phyloP scores from a whole-genome alignment of 106 monocot species.

The Cymbidium sinense region DNA sequence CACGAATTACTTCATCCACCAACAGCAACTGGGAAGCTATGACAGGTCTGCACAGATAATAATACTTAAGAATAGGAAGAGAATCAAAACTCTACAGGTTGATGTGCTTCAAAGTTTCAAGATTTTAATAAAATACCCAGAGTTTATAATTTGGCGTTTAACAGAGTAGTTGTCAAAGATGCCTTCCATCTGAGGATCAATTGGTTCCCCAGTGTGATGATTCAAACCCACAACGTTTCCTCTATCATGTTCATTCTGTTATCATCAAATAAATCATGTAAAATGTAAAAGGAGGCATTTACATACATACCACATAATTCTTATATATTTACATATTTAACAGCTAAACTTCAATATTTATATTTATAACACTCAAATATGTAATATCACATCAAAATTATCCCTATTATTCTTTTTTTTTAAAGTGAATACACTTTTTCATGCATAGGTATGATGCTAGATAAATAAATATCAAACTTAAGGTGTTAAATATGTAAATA shows the following conservation, averaged over 20 bases:
- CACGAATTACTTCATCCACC: conserved; percentile 97
- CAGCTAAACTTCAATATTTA: too few species aligned
- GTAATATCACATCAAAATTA: too few species aligned
- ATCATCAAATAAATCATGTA: neutral
- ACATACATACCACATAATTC: too few species aligned
- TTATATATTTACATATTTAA: too few species aligned
- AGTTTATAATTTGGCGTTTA: conserved; percentile 92
- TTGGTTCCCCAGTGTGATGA: conserved; percentile 77
- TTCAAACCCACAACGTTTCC: conserved; percentile 86
- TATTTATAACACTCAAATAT: too few species aligned
- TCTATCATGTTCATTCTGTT: conserved; percentile 80
- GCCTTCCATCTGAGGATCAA: conserved; percentile 92
- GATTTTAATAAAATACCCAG: conserved; percentile 45
- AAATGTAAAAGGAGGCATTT: neutral
- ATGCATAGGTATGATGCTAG: too few species aligned
- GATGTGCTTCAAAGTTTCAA: neutral
- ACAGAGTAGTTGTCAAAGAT: conserved; percentile 95
- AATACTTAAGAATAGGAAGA: neutral
- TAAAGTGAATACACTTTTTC: too few species aligned
- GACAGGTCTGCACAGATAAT: conserved; percentile 58
- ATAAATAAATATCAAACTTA: too few species aligned
- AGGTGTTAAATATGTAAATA: too few species aligned
- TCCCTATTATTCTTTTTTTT: too few species aligned
- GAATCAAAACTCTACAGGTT: neutral
- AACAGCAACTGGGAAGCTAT: conserved; percentile 86